Evolutionary conservation across 78 protist species (phyloP), one percentile per base, ranked within the genome.

Genomic region (Dictyostelium brefeldianum): DNA sequence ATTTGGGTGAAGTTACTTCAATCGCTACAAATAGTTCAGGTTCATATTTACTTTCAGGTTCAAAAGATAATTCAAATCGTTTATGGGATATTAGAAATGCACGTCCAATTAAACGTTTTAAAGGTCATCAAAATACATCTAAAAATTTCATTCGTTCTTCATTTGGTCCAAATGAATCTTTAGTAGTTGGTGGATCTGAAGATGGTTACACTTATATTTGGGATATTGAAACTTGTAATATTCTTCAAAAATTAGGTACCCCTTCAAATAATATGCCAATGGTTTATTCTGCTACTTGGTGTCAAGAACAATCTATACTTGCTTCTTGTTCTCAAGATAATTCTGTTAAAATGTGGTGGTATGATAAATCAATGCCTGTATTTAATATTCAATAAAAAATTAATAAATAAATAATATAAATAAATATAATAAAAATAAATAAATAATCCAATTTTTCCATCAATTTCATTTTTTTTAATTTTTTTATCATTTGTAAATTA

Each of bases 61-160:
- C 94, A 25, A 97, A 95, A 29, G 98, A 97, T 91, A 98, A 98
- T 65, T 79, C 98, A 1, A 83, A 92, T 48, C 95, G 99, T 41
- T 77, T 98, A 48, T 96, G 98, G 98, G 99, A 98, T 74, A 51
- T 97, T 47, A 92, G 98, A 29, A 90, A 57, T 53, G 93, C 89
- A 11, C 77, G 95, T 10, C 89, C 97, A 18, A 57, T 97, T 53
- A 85, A 83, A 46, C 5, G 96, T 11, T 96, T 95, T 89, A 95
- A 96, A 46, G 98, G 98, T 50, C 98, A 97, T 51, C 97, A 91
- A 36, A 97, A 97, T 92, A 96, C 97, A 12, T 65, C 95, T n/a
- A 93, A 90, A 36, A 97, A 96, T 89, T 94, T 96, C 48, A 71
- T 97, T 18, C 83, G 97, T 2, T 51, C 81, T 4, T 7, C 78